A percentile compares a stretch with the other conserved stretches of the same genome.
Evolutionary conservation across 179 eudicot species (phyloP).

Genomic region (Gypsophila paniculata): DNA sequence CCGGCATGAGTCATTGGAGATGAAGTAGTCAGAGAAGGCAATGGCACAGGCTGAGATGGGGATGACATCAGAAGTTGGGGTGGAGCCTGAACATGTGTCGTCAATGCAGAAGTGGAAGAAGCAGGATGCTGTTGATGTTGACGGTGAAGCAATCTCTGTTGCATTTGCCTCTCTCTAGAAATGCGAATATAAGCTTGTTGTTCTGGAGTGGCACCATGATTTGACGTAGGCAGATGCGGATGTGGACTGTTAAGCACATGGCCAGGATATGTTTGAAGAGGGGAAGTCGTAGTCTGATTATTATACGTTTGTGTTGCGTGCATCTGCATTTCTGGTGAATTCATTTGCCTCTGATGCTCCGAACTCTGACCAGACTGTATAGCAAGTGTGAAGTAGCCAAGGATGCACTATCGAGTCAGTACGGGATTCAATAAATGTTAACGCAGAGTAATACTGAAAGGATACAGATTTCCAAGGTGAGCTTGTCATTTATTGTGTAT

Average conservation of each 20-base stretch:
- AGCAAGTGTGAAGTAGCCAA: slow-evolving; percentile 18
- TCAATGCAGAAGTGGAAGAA: slow-evolving; percentile 39
- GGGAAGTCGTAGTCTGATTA: slow-evolving; percentile 50
- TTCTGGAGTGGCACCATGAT: slow-evolving; percentile 45
- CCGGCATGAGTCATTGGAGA: slow-evolving; percentile 44
- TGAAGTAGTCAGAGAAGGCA: slow-evolving; percentile 36
- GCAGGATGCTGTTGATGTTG: slow-evolving; percentile 51
- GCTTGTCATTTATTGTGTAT: not conserved
- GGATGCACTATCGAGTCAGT: not conserved
- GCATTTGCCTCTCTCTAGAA: slow-evolving; percentile 66
- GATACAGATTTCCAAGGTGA: not conserved
- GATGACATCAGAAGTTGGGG: slow-evolving; percentile 49
- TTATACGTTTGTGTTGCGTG: slow-evolving; percentile 51
- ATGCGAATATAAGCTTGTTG: slow-evolving; percentile 59
- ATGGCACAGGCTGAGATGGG: slow-evolving; percentile 48
- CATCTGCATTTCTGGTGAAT: slow-evolving; percentile 56
- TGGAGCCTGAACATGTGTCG: slow-evolving; percentile 54
- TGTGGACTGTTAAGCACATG: slow-evolving; percentile 49
- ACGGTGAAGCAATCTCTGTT: slow-evolving; percentile 53
- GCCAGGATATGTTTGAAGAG: slow-evolving; percentile 47
- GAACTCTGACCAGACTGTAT: slow-evolving; percentile 54
- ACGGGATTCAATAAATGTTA: no score
- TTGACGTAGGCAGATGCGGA: slow-evolving; percentile 53
- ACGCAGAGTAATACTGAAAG: not conserved
- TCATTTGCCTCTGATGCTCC: slow-evolving; percentile 66